Base-by-base conservation (phyloP, 2,329 filamentous ascomycete genomes). In the Ophiocordyceps sinensis region DNA sequence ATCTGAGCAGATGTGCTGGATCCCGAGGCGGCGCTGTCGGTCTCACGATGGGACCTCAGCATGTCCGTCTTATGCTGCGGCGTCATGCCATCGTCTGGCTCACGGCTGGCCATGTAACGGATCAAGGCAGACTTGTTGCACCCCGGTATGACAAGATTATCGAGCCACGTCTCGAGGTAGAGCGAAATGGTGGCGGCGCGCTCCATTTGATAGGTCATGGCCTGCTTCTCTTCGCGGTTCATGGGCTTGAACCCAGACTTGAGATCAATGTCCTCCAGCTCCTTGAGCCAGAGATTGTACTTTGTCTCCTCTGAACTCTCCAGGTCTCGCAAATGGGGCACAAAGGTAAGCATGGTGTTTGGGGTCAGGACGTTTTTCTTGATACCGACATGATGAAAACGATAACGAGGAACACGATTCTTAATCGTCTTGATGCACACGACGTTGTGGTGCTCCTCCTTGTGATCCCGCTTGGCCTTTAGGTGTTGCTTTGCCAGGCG, bases 371-470 rank as follows among this genome's bases (percentile, higher is more conserved):
- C 68, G 42, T 77, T 77, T 51, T 71, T 75, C 51, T 62, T 65
- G 40, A 77, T 74, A 50, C 75, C 70, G 31, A 77, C 69, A 44
- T 77, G 71, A 48, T 77, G 74, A 47, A 75, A 77, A 28, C 68
- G 62, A 50, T 77, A 78, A 23, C 60, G 59, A n/a, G 74, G 74
- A 9, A 75, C 73, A n/a, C 66, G 61, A 17, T 68, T 62, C 46
- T 63, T 65, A 42, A 68, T 61, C 2, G 71, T 68, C 47, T 67
- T 67, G 46, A 74, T 65, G 47, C 64, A 59, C n/a, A 62, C 50
- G 5, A 70, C 62, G 3, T 52, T 48, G 44, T 65, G 64, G 21
- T 62, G 57, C 40, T 58, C 52, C 42, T 67, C 63, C 42, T 61
- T 60, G 41, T 63, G 63, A 41, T 70, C 67, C 47, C 62, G 63